Conservation (phyloP, 2,329 filamentous ascomycete genomes). For the Calonectria pteridis region DNA sequence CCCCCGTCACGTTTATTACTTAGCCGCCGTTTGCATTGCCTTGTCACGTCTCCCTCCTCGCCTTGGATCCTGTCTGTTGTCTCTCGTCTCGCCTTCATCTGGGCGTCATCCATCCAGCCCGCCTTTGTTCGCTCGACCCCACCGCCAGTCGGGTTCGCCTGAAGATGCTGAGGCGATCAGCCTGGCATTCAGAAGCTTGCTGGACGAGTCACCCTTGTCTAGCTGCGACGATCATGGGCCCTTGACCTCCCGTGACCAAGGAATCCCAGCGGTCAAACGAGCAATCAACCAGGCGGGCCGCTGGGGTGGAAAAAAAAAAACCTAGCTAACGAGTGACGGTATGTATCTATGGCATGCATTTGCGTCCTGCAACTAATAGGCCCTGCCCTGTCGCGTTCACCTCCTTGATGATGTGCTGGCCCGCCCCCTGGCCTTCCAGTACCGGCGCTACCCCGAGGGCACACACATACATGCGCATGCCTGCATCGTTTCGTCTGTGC, state of each 20-base stretch:
- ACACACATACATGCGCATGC: constrained; percentile 18
- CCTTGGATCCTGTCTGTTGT: constrained; percentile 17
- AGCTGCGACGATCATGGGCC: constrained; percentile 44
- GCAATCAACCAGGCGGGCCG: constrained; percentile 27
- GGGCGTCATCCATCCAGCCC: constrained; percentile 14
- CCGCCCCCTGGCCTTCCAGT: constrained; percentile 29
- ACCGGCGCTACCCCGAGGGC: constrained; percentile 23
- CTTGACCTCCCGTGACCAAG: constrained; percentile 43
- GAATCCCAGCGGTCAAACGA: constrained; percentile 42
- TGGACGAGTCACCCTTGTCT: constrained; percentile 36
- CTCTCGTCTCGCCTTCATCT: constrained; percentile 22
- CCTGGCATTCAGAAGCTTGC: constrained; percentile 22
- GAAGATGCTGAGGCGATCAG: constrained; percentile 36
- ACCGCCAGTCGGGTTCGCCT: constrained; percentile 25
- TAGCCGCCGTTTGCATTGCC: constrained; percentile 37
- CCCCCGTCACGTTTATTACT: constrained; percentile 31
- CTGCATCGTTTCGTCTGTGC: constrained; percentile 32
- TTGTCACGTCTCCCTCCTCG: constrained; percentile 23
- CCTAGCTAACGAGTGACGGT: constrained; percentile 42
- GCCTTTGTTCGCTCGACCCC: constrained; percentile 27
- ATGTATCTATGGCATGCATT: constrained; percentile 50
- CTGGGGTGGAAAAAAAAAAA: constrained; percentile 16
- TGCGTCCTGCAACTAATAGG: constrained; percentile 48
- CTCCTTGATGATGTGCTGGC: constrained; percentile 41
- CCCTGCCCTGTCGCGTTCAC: constrained; percentile 36